phyloP scores from a whole-genome alignment of 1,139 yeast species.

The Zygosaccharomyces sapae region DNA sequence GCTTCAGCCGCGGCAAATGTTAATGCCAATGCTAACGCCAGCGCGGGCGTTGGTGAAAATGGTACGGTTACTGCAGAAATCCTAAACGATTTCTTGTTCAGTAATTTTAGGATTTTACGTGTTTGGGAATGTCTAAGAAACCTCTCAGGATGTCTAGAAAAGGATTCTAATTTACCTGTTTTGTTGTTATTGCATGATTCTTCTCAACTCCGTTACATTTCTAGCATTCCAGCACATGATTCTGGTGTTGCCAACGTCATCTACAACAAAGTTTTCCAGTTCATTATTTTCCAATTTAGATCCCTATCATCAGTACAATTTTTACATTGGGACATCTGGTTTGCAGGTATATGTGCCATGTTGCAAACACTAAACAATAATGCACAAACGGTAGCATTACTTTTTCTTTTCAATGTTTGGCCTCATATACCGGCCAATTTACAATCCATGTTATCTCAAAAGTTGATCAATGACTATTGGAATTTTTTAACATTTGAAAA shows the following conservation, averaged over 20 bases:
- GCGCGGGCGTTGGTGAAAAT: background rate
- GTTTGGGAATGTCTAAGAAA: conserved; percentile 29
- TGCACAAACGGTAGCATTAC: conserved; percentile 27
- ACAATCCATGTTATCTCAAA: conserved; percentile 10
- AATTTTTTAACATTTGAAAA: conserved; percentile 18
- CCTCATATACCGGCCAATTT: conserved; percentile 16
- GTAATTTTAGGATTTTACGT: conserved; percentile 25
- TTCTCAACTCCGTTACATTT: conserved; percentile 20
- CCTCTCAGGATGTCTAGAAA: conserved; percentile 19
- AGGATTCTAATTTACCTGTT: conserved; percentile 5
- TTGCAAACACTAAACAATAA: conserved; percentile 28
- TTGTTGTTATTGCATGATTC: conserved; percentile 25
- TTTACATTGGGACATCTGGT: conserved; percentile 31
- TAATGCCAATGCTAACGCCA: conserved; percentile 2
- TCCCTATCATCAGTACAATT: conserved; percentile 13
- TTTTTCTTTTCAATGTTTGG: conserved; percentile 34
- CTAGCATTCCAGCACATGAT: conserved; percentile 33
- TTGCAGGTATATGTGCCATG: conserved; percentile 24
- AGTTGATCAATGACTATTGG: conserved; percentile 22
- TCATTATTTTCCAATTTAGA: conserved; percentile 24
- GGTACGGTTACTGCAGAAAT: conserved; percentile 15
- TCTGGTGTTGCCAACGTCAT: conserved; percentile 26
- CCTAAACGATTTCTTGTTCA: conserved; percentile 25
- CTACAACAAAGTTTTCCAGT: conserved; percentile 29
- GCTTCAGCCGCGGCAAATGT: conserved; percentile 14